Evolutionary conservation across 768 basidiomycete species (phyloP), one percentile per base, ranked within the genome.

Genomic region (Coprinopsis sp.): DNA sequence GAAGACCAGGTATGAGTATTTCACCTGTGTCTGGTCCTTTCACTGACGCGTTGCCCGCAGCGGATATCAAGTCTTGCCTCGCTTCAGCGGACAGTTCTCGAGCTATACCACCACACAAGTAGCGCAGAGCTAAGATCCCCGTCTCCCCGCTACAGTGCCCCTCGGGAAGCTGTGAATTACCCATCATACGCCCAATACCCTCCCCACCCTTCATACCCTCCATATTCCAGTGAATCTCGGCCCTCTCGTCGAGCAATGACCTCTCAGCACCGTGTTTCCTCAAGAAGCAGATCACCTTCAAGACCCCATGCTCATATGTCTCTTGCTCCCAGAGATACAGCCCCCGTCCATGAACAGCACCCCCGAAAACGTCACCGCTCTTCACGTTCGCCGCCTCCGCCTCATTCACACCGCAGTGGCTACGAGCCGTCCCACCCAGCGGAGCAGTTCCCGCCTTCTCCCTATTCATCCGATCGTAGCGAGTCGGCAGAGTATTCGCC

Each of bases 1-100:
- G 93, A 96, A 63, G 93, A 96, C 61, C 87, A 95, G 78, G 91
- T 90, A 53, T 33, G 79, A 58, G 43, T n/a, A 50, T 42, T 43
- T 28, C 31, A 42, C 39, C 46, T 38, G 44, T 33, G 27, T 47
- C 46, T 21, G 25, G 31, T 16, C 40, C 39, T 40, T 22, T 21
- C 37, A 41, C 19, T 44, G 37, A 51, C 27, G 41, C 41, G 46
- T 36, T 29, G 50, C 41, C 33, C 47, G 34, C 56, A 90, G 86
- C 82, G 88, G 41, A 67, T 87, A 37, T 83, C 88, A 13, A 79
- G 87, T 33, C 58, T 84, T 31, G 79, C 82, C 6, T 76, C 82
- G 3, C 67, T 91, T 3, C 87, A 88, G 53, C 77, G 78, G 38
- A 79, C 82, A 7, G 71, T 90, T 56, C 68, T 91, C 16, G 86